Conservation (phyloP, 2,329 filamentous ascomycete species). For the Aureobasidium vineae region DNA sequence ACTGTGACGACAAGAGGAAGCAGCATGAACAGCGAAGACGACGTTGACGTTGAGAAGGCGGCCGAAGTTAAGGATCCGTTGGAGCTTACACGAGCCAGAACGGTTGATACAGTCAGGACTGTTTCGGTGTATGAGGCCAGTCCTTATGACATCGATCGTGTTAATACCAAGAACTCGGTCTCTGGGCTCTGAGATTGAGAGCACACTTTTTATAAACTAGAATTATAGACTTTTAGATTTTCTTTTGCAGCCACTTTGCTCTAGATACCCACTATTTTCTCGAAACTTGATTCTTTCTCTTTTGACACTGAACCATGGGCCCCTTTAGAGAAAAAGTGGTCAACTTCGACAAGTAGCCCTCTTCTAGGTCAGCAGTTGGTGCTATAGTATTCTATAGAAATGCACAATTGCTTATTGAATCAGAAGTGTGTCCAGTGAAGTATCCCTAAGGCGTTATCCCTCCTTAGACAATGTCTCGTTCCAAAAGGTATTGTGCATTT, state of each 20-base stretch:
- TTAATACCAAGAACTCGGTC: constrained; percentile 18
- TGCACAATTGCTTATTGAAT: not conserved
- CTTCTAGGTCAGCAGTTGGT: not conserved
- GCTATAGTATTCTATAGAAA: not conserved
- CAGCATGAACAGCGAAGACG: not conserved
- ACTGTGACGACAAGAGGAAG: not conserved
- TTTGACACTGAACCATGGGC: too few species aligned
- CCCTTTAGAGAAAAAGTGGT: too few species aligned
- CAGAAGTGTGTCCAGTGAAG: too few species aligned
- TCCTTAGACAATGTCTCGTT: too few species aligned
- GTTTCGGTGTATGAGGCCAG: constrained; percentile 6
- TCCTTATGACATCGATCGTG: constrained; percentile 20
- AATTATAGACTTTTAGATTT: not conserved
- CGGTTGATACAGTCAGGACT: not conserved
- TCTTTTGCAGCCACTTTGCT: not conserved
- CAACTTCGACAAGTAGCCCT: too few species aligned
- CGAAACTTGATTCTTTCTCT: not conserved
- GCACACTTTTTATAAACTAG: not conserved
- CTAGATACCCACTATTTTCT: not conserved
- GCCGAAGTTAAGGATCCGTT: not conserved
- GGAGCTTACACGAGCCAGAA: not conserved
- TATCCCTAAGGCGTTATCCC: too few species aligned
- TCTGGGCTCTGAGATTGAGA: not conserved
- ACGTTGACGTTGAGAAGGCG: not conserved
- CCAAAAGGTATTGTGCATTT: too few species aligned